Conservation (phyloP, 306 rosid genomes). For the Dicorynia guianensis region DNA sequence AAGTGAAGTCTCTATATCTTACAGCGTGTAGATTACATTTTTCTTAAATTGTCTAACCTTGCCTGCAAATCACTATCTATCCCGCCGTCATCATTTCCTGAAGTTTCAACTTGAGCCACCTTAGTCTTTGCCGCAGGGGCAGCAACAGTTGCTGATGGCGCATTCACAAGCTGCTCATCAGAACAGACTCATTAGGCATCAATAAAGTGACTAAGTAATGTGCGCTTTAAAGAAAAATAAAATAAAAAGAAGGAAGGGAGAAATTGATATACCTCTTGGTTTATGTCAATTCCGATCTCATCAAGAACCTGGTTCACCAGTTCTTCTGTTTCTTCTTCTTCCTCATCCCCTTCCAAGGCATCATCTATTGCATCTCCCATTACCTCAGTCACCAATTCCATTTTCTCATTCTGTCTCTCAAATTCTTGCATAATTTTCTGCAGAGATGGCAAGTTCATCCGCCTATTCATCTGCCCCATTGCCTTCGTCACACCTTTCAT, state of each 20-base stretch:
- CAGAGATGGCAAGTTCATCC: slow-evolving; percentile 92
- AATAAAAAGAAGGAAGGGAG: not conserved
- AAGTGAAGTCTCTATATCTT: slow-evolving; percentile 33
- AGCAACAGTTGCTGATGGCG: slow-evolving; percentile 71
- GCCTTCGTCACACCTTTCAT: slow-evolving; percentile 99
- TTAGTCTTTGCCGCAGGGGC: slow-evolving; percentile 67
- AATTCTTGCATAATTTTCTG: slow-evolving; percentile 97
- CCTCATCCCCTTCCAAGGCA: slow-evolving; percentile 97
- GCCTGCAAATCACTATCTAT: slow-evolving; percentile 86
- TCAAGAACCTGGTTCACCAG: slow-evolving; percentile 94
- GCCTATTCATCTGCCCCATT: slow-evolving; percentile 98
- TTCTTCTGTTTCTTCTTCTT: slow-evolving; percentile 94
- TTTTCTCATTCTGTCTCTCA: slow-evolving; percentile 90
- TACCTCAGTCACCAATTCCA: slow-evolving; percentile 84
- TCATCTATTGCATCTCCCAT: slow-evolving; percentile 98
- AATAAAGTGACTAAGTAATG: slow-evolving; percentile 10
- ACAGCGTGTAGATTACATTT: slow-evolving; percentile 59
- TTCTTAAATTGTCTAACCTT: slow-evolving; percentile 74
- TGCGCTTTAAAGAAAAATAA: slow-evolving; percentile 7
- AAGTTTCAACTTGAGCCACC: slow-evolving; percentile 73
- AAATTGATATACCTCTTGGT: slow-evolving; percentile 71
- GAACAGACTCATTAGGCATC: slow-evolving; percentile 28
- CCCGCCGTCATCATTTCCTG: slow-evolving; percentile 63
- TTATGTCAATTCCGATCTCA: slow-evolving; percentile 84
- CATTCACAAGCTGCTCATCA: slow-evolving; percentile 68